Base-by-base conservation (phyloP, 2,329 filamentous ascomycete species). In the Zasmidium cellare region DNA sequence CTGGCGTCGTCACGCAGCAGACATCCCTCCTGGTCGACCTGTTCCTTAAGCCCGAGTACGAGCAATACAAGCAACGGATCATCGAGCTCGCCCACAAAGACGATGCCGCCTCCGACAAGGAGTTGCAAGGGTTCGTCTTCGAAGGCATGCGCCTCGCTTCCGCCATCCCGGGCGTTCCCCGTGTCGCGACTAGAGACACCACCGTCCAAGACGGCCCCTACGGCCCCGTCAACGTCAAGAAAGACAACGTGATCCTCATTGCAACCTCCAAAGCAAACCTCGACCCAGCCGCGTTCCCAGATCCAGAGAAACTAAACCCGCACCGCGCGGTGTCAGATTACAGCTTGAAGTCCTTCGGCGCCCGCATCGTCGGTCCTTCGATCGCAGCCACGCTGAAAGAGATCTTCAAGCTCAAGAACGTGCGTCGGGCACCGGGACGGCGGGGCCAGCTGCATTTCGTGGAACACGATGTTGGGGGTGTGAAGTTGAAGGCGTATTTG, bases 121-220 rank as follows among this genome's bases (percentile, higher is more conserved):
- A 83, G 63, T 74, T 83, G 1, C 77, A 80, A 61, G 80, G 80
- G 12, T 84, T 80, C 67, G 80, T 83, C 2, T 81, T 76, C 61
- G 81, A 84, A 66, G 81, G 80, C 45, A 82, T 83, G 78, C 77
- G 81, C 11, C 80, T 82, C 64, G 77, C 78, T 5, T 79, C 79
- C 18, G 77, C 80, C 1, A 76, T 82, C 1, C 80, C 80, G 0
- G 80, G 80, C n/a, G 69, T 83, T 1, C 77, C 79, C n/a, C 79
- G 80, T 53, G 73, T 81, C 11, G 80, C 79, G 2, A 73, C 76
- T 16, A 73, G 71, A 47, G 77, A 79, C 55, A 65, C 75, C 3
- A 75, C 69, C 0, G 60, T 80, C 63, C 59, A 69, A 28, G 81
- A 83, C 64, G 81, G 80, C 50, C 71, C 66, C 2, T 77, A 79